A percentile compares a stretch with the other conserved stretches of the same genome.
phyloP scores from a whole-genome alignment of 2,329 filamentous ascomycete species.

The Botrytis byssoidea region DNA sequence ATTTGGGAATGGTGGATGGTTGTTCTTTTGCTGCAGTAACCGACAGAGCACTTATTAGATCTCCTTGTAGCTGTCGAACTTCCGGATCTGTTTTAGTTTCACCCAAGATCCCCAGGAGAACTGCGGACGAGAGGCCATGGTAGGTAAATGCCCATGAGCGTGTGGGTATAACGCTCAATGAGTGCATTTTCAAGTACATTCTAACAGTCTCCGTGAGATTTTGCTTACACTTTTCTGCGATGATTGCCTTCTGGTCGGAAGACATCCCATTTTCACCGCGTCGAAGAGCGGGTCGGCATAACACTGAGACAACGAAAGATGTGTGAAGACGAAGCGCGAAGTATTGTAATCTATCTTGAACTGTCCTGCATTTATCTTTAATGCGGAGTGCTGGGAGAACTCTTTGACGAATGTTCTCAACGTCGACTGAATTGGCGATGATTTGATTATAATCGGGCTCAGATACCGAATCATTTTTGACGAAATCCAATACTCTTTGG shows the following conservation, averaged over 20 bases:
- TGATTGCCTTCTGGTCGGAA: constrained; percentile 50
- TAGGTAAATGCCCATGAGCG: constrained; percentile 68
- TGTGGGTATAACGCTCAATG: constrained; percentile 64
- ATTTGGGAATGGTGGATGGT: constrained; percentile 28
- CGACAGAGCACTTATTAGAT: constrained; percentile 62
- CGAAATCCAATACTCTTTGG: constrained; percentile 53
- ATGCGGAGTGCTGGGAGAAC: constrained; percentile 53
- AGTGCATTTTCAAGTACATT: constrained; percentile 69
- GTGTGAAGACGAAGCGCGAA: constrained; percentile 65
- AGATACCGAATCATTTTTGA: constrained; percentile 34
- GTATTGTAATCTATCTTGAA: constrained; percentile 61
- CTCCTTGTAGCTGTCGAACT: constrained; percentile 61
- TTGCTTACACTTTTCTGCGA: constrained; percentile 59
- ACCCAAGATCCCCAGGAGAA: constrained; percentile 61
- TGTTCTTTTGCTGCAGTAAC: constrained; percentile 62
- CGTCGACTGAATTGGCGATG: constrained; percentile 55
- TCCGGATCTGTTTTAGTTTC: constrained; percentile 64
- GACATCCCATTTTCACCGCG: constrained; percentile 49
- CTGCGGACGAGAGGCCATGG: constrained; percentile 63
- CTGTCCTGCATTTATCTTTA: constrained; percentile 63
- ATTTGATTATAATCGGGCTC: constrained; percentile 46
- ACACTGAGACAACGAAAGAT: constrained; percentile 63
- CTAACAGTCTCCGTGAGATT: constrained; percentile 65
- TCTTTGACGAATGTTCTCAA: constrained; percentile 44
- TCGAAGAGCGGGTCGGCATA: constrained; percentile 61